These are phyloP conservation scores for Cladosporium velox DNA, from an alignment of 2,329 filamentous ascomycete species.

Conservation along the genomic window DNA sequence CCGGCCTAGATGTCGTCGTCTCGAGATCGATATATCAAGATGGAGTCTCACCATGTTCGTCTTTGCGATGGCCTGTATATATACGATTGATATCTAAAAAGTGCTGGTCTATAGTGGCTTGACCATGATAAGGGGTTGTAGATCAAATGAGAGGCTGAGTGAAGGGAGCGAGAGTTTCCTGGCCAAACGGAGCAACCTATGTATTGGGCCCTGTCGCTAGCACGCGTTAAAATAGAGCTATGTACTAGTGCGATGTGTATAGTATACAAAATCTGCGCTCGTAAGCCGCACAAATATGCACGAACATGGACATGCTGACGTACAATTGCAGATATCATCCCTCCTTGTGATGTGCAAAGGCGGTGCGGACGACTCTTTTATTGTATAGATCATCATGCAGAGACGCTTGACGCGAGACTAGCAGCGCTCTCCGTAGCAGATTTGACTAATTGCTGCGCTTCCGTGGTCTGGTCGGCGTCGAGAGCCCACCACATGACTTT, in stretches of 20 bases:
- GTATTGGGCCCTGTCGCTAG: neutral
- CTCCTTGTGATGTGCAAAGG: neutral
- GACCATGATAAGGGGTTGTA: neutral
- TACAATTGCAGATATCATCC: neutral
- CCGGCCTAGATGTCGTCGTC: neutral
- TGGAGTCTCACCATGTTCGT: neutral
- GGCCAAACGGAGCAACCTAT: neutral
- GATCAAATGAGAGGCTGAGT: neutral
- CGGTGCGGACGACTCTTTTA: neutral
- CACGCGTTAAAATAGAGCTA: neutral
- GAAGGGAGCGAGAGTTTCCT: neutral
- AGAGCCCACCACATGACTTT: conserved; percentile 20
- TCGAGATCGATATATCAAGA: neutral
- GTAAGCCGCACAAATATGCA: neutral
- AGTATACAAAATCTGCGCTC: neutral
- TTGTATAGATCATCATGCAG: neutral
- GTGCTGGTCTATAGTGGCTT: too few relatives aligned
- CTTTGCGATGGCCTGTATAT: neutral
- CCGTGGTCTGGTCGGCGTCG: conserved; percentile 8
- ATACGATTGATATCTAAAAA: neutral
- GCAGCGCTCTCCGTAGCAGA: conserved; percentile 2
- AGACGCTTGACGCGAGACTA: neutral
- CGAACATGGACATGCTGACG: neutral
- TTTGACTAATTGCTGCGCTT: conserved; percentile 7
- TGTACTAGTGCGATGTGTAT: neutral